Base-by-base conservation (phyloP, 169 alveolate genomes). In the Eimeria zaria region DNA sequence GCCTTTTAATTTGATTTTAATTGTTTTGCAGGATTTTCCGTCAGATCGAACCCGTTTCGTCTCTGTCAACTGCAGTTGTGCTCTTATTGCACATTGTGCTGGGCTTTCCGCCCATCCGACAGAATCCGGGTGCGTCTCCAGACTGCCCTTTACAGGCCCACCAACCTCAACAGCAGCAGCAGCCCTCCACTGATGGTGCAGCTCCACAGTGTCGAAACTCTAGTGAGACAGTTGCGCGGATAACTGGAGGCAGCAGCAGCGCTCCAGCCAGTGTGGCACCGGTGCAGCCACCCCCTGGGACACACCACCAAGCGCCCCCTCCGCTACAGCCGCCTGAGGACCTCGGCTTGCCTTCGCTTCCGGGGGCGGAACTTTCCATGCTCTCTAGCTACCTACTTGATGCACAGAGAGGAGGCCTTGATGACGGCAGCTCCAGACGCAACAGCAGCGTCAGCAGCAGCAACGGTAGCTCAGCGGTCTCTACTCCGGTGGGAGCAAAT, bases 261-360 rank as follows among this genome's bases (percentile, higher is more conserved):
- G 44, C 44, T 12, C n/a, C 64, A 51, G 22, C 88, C 41, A 78
- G 67, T 12, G 67, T 46, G 39, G 44, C 62, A 2, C 27, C 88
- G 44, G 60, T 44, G 64, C 83, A 73, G 55, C 18, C 46, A 27
- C 8, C 67, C 44, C 48, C 67, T 48, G 88, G 88, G 46, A 18
- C 88, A 46, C 88, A 44, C 39, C 60, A 78, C 30, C 88, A 44
- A 30, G 73, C 51, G n/a, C 91, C 91, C 55, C 73, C 91, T 58
- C 91, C 91, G 41, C 51, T 83, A 33, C 91, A 83, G 73, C 74
- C 74, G 53, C 91, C 91, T 20, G 91, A 83, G 73, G 91, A 83
- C 24, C 39, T 58, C 39, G 76, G 76, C 36, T 58, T 55, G 33
- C 91, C 71, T 4, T n/a, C 55, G 62, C 73, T 60, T 64, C 74